Conservation (phyloP, 352 stramenopile species). For the Pythium aquatile region DNA sequence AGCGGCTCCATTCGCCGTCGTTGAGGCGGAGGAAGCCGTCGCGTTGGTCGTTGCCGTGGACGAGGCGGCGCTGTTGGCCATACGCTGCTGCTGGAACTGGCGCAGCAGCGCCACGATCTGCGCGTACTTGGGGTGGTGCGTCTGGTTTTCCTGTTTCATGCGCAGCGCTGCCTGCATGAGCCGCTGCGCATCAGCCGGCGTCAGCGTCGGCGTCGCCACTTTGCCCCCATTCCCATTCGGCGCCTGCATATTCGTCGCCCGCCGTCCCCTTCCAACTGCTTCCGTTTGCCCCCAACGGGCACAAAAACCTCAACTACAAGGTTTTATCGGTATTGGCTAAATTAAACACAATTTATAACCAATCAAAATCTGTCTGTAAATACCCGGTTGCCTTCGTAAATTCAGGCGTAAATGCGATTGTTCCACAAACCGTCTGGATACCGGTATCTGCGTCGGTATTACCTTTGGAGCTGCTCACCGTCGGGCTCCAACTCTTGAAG, state of each 20-base stretch:
- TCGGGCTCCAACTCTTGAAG: constrained; percentile 13
- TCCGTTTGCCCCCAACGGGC: constrained; percentile 1
- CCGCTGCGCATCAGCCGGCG: constrained; percentile 71
- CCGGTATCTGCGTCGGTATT: constrained; percentile 21
- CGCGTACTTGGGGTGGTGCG: constrained; percentile 78
- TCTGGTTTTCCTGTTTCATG: constrained; percentile 79
- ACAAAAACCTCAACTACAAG: constrained; percentile 21
- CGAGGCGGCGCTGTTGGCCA: constrained; percentile 11
- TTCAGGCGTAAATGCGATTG: constrained; percentile 13
- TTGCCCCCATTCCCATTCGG: constrained; percentile 13
- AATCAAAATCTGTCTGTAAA: constrained; percentile 16
- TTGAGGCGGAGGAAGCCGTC: background rate
- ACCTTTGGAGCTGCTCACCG: background rate
- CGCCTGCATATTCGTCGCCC: constrained; percentile 12
- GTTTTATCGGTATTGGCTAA: constrained; percentile 14
- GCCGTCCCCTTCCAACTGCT: constrained; percentile 10
- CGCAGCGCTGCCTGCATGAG: constrained; percentile 82
- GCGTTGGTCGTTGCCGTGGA: constrained; percentile 9
- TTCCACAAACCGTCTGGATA: constrained; percentile 30
- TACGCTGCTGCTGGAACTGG: constrained; percentile 55
- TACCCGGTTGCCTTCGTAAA: background rate
- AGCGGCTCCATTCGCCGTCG: background rate
- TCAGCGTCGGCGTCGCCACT: constrained; percentile 33
- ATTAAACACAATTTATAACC: constrained; percentile 2
- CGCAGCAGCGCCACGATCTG: constrained; percentile 79